These are phyloP conservation scores for Phytopythium aichiense DNA, from an alignment of 352 stramenopile genomes.

Conservation along the genomic window DNA sequence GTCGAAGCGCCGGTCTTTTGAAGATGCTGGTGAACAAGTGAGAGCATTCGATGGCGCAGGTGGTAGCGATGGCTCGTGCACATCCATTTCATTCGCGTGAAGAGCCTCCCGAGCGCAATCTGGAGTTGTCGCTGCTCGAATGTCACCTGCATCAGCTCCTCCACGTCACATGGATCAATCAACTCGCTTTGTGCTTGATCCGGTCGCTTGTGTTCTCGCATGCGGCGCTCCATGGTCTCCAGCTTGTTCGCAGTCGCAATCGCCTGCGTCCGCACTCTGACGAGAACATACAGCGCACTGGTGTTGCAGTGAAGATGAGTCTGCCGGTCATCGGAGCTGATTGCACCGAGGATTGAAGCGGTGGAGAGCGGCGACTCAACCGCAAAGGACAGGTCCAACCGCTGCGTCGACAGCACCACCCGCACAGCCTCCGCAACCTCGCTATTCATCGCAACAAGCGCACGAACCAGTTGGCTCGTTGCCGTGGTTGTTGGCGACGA, in stretches of 20 bases:
- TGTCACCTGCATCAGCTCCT: slow-evolving; percentile 29
- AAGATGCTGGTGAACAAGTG: slow-evolving; percentile 34
- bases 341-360: background rate
- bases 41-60: slow-evolving; percentile 47
- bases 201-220: background rate
- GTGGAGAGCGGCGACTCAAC: background rate
- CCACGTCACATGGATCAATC: slow-evolving; percentile 4
- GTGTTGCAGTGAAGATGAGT: background rate
- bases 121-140: slow-evolving; percentile 18
- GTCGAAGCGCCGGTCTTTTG: background rate
- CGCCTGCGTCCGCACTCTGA: slow-evolving; percentile 11
- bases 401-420: background rate
- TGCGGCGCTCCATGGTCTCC: background rate
- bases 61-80: slow-evolving; percentile 48
- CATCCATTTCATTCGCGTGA: slow-evolving; percentile 37
- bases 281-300: background rate
- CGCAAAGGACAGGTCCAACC: background rate
- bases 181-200: background rate
- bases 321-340: background rate
- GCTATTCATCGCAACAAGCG: background rate
- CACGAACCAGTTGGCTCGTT: background rate
- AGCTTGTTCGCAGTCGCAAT: slow-evolving; percentile 5
- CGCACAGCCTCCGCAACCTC: background rate
- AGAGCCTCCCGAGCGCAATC: slow-evolving; percentile 33
- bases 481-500: background rate